Base-by-base conservation (phyloP, 2,329 filamentous ascomycete species). In the Colletotrichum zoysiae region DNA sequence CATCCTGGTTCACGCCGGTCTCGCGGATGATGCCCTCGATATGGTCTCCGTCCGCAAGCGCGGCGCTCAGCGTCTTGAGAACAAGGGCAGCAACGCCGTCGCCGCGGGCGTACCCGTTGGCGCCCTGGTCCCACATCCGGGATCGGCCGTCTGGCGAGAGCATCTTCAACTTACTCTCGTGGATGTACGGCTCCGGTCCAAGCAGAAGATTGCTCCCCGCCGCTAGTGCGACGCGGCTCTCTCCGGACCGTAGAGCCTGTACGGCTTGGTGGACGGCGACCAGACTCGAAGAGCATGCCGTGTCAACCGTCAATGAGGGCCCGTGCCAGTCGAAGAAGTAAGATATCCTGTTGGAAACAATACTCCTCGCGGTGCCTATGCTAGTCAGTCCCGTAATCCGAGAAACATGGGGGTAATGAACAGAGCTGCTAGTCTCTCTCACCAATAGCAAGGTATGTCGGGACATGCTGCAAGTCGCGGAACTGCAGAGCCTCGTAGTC, bases 21-120 rank as follows among this genome's bases (percentile, higher is more conserved):
- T 70, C 77, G 0, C 75, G 64, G 48, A 79, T 76, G 16, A 80
- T 40, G 51, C 71, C 71, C 3, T 76, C 67, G 14, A 80, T 78
- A 35, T 71, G 44, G 48, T 80, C 76, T 23, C 76, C 75, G 67
- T 80, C 75, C 30, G 2, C 75, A 5, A 88, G 65, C 0, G 88
- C 88, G 1, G 79, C 73, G 16, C 74, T 78, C 6, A 88, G 77
- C 2, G 74, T 76, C 74, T 89, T 89, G 9, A 89, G 71, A 0
- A 88, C 75, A 0, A 89, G 73, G 0, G 80, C 77, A 0, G 82
- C 84, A 11, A 86, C 75, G 1, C 86, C 87, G 51, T 90, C 88
- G 11, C 86, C 87, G 0, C 87, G 81, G 5, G 81, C 86, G 74
- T 88, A 89, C 0, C 88, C 87, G 73, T 87, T 78, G 0, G 85